Conservation (phyloP, 345 rosid species). For the Euphorbia lathyris region DNA sequence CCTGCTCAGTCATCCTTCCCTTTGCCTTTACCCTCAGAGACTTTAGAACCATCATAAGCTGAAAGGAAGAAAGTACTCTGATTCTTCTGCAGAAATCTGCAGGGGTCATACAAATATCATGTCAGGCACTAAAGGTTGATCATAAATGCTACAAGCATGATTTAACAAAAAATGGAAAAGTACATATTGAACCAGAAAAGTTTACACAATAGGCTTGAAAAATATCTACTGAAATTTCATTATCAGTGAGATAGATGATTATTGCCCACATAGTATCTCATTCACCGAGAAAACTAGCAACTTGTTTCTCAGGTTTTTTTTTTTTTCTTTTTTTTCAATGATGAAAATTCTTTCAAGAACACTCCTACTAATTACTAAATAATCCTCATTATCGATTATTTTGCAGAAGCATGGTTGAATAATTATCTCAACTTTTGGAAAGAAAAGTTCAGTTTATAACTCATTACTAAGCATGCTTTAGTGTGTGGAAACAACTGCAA, state of each 20-base stretch:
- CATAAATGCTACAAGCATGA: background rate
- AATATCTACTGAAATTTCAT: no score
- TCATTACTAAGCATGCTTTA: background rate
- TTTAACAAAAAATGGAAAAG: background rate
- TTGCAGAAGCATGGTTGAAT: background rate
- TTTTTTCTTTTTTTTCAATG: background rate
- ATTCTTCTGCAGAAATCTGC: constrained; percentile 92
- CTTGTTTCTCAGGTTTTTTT: background rate
- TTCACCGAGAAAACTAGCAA: background rate
- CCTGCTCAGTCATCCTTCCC: constrained; percentile 55
- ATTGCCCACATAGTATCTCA: background rate
- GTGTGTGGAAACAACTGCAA: no score
- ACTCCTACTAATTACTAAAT: background rate
- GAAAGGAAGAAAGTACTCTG: constrained; percentile 75
- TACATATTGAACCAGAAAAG: background rate
- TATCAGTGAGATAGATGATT: background rate
- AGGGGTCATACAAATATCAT: background rate
- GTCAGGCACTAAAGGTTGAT: background rate
- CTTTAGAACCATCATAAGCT: constrained; percentile 55
- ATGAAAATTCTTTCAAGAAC: background rate
- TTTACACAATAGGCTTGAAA: background rate
- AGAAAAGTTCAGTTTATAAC: background rate
- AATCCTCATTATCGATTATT: background rate
- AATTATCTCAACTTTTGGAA: background rate
- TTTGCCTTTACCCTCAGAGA: constrained; percentile 65